Evolutionary conservation across 805 yeast species (phyloP).

Genomic region (Yarrowia deformans): DNA sequence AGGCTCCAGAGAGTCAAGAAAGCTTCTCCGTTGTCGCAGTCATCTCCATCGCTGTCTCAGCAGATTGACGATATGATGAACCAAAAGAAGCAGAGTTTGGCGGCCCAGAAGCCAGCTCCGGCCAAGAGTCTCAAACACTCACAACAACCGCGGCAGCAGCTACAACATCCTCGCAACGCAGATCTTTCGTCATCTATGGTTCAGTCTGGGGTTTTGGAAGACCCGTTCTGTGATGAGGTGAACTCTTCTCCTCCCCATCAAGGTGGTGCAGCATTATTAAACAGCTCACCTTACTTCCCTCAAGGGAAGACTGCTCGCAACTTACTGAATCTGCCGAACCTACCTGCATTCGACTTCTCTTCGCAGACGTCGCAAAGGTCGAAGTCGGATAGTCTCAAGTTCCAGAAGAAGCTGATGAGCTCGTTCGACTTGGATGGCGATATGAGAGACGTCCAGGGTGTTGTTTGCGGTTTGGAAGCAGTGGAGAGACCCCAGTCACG

Average conservation of each 20-base stretch:
- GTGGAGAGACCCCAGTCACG: not conserved
- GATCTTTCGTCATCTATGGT: conserved; percentile 18
- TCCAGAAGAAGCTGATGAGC: not conserved
- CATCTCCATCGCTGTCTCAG: not conserved
- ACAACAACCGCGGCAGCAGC: not conserved
- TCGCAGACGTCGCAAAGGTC: conserved; percentile 6
- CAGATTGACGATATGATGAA: not conserved
- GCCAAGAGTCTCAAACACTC: not conserved
- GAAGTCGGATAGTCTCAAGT: conserved; percentile 4
- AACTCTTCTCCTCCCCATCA: conserved; percentile 2
- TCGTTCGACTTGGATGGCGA: not conserved
- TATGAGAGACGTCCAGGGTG: not conserved
- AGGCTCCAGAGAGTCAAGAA: not conserved
- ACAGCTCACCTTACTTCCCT: conserved; percentile 17
- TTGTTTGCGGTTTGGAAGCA: not conserved
- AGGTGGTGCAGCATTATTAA: not conserved
- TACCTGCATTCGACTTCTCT: conserved; percentile 8
- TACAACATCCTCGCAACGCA: not conserved
- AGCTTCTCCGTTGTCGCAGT: not conserved
- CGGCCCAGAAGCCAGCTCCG: not conserved
- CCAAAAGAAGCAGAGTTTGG: not conserved
- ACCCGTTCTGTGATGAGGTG: conserved; percentile 25
- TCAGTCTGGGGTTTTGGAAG: conserved; percentile 1
- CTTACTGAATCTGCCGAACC: conserved; percentile 1
- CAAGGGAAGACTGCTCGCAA: conserved; percentile 1